Percentiles rank a stretch among this genome's conserved stretches.
phyloP scores from a whole-genome alignment of 2,329 filamentous ascomycete species.

The Magnaporthiopsis poae region DNA sequence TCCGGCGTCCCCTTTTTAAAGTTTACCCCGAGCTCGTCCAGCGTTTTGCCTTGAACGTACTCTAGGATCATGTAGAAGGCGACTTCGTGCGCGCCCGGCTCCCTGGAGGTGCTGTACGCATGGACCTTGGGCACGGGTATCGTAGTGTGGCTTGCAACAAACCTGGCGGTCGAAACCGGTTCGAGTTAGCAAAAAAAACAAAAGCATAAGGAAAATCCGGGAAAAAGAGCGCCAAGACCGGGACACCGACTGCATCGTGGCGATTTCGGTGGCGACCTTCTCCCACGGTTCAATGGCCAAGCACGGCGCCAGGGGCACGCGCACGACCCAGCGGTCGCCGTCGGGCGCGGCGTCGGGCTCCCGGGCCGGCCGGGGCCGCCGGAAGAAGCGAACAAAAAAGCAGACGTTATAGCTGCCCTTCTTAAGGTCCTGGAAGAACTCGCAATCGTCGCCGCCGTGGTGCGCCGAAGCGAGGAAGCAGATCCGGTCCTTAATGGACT shows the following conservation, averaged over 20 bases:
- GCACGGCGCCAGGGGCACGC: conserved; percentile 1
- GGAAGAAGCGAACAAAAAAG: conserved; percentile 5
- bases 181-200: not conserved
- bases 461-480: conserved; percentile 2
- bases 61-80: not conserved
- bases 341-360: not conserved
- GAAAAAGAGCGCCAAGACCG: not conserved
- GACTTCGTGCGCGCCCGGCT: not conserved
- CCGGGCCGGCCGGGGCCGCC: not conserved
- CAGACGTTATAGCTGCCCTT: conserved; percentile 4
- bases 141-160: conserved; percentile 3
- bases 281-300: conserved; percentile 2
- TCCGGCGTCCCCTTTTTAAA: not conserved
- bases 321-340: conserved; percentile 5
- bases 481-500: conserved; percentile 2
- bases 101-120: not conserved
- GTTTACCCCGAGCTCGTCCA: not conserved
- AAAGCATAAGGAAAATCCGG: not conserved
- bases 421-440: not conserved
- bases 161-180: not conserved
- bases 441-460: conserved; percentile 4
- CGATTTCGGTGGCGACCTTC: conserved; percentile 4
- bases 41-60: conserved; percentile 1
- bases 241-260: conserved; percentile 1
- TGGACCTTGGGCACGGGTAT: not conserved